Evolutionary conservation across 2,329 filamentous ascomycete genomes (phyloP).

Genomic region (Arachnopeziza araneosa): DNA sequence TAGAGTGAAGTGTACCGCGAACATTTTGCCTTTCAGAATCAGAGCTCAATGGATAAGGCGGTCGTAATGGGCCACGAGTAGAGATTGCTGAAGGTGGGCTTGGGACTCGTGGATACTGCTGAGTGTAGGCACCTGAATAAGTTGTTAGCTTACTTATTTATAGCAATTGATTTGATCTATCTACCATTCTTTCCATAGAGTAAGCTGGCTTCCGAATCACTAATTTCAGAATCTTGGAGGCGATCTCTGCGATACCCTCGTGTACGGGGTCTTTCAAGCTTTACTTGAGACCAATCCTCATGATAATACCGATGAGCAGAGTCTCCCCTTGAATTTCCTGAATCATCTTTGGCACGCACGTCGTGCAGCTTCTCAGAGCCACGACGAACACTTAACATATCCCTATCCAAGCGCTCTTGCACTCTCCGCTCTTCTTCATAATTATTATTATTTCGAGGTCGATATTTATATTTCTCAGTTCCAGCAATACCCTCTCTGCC

Average conservation of each 20-base stretch:
- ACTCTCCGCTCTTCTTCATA: neutral
- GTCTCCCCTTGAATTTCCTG: neutral
- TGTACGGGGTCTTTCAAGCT: neutral
- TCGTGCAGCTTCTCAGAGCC: neutral
- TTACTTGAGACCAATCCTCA: neutral
- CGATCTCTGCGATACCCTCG: constrained; percentile 8
- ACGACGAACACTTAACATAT: neutral
- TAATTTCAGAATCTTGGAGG: constrained; percentile 6
- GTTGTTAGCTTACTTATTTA: constrained; percentile 2
- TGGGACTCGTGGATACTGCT: constrained; percentile 9
- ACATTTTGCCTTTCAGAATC: neutral
- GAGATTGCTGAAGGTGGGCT: constrained; percentile 8
- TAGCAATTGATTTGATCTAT: neutral
- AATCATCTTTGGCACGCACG: neutral
- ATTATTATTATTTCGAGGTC: neutral
- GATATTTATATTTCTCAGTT: constrained; percentile 12
- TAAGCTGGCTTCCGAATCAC: constrained; percentile 8
- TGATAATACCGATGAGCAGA: neutral
- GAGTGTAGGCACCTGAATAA: neutral
- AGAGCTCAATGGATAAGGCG: neutral
- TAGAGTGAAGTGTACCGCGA: neutral
- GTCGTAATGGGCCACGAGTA: neutral
- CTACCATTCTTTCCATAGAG: neutral
- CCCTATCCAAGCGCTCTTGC: neutral
- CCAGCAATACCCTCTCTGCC: constrained; percentile 11